phyloP scores from a whole-genome alignment of 169 alveolate genomes.

The Plasmodium cynomolgi region DNA sequence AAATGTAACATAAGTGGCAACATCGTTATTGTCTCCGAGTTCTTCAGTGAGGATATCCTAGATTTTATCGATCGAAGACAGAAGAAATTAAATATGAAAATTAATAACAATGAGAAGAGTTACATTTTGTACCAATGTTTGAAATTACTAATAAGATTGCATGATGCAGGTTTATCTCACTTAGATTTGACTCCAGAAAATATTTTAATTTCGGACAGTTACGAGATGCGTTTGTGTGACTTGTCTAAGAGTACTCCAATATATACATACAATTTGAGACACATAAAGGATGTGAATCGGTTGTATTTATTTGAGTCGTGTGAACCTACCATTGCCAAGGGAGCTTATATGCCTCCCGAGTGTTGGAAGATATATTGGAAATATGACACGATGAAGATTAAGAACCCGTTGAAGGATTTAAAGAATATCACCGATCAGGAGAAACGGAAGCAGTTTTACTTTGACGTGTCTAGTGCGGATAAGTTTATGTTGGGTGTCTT shows the following conservation, averaged over 20 bases:
- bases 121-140: slow-evolving; percentile 78
- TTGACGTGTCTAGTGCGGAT: slow-evolving; percentile 85
- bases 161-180: slow-evolving; percentile 86
- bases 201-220: slow-evolving; percentile 79
- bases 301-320: slow-evolving; percentile 81
- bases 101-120: slow-evolving; percentile 79
- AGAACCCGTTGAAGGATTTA: slow-evolving; percentile 37
- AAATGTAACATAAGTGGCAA: slow-evolving; percentile 75
- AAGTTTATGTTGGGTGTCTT: slow-evolving; percentile 75
- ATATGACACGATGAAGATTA: slow-evolving; percentile 73
- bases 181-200: slow-evolving; percentile 88
- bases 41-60: slow-evolving; percentile 79
- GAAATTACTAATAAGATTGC: slow-evolving; percentile 77
- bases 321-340: slow-evolving; percentile 88
- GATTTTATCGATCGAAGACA: slow-evolving; percentile 77
- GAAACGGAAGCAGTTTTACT: slow-evolving; percentile 79
- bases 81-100: slow-evolving; percentile 70
- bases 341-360: slow-evolving; percentile 90
- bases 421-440: slow-evolving; percentile 43
- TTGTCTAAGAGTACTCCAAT: slow-evolving; percentile 86
- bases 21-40: slow-evolving; percentile 79
- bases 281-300: slow-evolving; percentile 76
- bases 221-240: slow-evolving; percentile 84
- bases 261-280: slow-evolving; percentile 77
- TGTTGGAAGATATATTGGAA: slow-evolving; percentile 84